Evolutionary conservation across 768 basidiomycete species (phyloP), one percentile per base, ranked within the genome.

Genomic region (Pulveroboletus ravenelii): DNA sequence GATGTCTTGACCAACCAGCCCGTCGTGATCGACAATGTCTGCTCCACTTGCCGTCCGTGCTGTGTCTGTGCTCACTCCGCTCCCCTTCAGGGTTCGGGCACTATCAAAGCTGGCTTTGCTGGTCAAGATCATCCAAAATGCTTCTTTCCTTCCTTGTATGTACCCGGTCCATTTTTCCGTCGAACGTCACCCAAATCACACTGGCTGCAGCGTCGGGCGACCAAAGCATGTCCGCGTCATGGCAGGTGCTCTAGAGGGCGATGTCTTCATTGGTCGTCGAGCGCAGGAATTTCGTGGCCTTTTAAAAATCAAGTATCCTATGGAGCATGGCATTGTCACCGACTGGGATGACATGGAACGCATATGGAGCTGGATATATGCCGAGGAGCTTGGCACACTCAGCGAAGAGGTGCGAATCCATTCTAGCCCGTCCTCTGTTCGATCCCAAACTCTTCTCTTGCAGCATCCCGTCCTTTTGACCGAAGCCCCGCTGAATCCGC

Each of bases 331-430:
- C 12, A 93, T 99, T 52, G 96, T 99, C 9, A 95, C 90, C 34
- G 92, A 99, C 74, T 99, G 96, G 95, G 96, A 99, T 66, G 96
- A 99, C 65, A 99, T 99, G 96, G 96, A 99, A 69, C 84, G 90
- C 53, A 97, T 99, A 78, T 99, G 96, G 96, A 88, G 80, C 57
- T 94, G 92, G 87, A 89, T 98, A 41, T 99, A 97, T 66, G 85
- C 89, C 18, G 93, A 98, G 66, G 95, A 96, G 65, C 75, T 98
- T 40, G 89, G 91, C 18, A 96, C 94, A 5, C 74, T 97, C 59
- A 94, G 92, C 64, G 96, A 98, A 76, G 95, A 98, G 84, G 95
- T 95, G 55, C 6, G 52, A 75, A 60, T 32, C 12, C 30, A 23
- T 30, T 23, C 41, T 39, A 8, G n/a, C 23, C 10, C 41, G 6